Base-by-base conservation (phyloP, 768 basidiomycete genomes). In the Hypholoma sublateritium region DNA sequence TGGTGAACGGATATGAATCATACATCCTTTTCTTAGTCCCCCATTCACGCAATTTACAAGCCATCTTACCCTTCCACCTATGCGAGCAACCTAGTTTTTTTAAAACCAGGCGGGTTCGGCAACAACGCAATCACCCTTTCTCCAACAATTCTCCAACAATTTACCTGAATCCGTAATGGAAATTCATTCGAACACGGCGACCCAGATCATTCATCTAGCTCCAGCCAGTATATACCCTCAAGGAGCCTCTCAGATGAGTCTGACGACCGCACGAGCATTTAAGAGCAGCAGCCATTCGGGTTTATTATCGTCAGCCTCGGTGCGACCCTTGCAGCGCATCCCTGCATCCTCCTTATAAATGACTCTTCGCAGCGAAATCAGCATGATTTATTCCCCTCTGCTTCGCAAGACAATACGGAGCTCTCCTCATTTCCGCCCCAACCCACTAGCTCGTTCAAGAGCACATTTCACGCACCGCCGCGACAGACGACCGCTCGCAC, bases 321-420 rank as follows among this genome's bases (percentile, higher is more conserved):
- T 28, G 53, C 53, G 48, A 48, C 56, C 60, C 57, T 55, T 61
- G 28, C 48, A 48, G 32, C 35, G 34, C 49, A 61, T 58, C 53
- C 56, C 60, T 50, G 56, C 22, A 19, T 44, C 22, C 43, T n/a
- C 28, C 22, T 44, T 22, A 17, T 44, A 44, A 44, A 44, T 44
- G 58, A 34, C 57, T 48, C 21, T 43, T 44, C 51, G 13, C 55
- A 22, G 51, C 42, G 39, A 28, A 24, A 13, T 19, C 34, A 36
- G 13, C 36, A 39, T 32, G 43, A 44, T 44, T 22, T 44, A 17
- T 11, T 35, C 24, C 43, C 53, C 17, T 19, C 28, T 54, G 28
- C 32, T 24, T 14, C 21, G 39, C 24, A 39, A 16, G 28, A 39
- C 22, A 42, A 24, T 22, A 49, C 12, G 24, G 25, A 45, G 16